A percentile compares a stretch with the other conserved stretches of the same genome.
phyloP scores from a whole-genome alignment of 345 rosid genomes.

The Mercurialis annua region DNA sequence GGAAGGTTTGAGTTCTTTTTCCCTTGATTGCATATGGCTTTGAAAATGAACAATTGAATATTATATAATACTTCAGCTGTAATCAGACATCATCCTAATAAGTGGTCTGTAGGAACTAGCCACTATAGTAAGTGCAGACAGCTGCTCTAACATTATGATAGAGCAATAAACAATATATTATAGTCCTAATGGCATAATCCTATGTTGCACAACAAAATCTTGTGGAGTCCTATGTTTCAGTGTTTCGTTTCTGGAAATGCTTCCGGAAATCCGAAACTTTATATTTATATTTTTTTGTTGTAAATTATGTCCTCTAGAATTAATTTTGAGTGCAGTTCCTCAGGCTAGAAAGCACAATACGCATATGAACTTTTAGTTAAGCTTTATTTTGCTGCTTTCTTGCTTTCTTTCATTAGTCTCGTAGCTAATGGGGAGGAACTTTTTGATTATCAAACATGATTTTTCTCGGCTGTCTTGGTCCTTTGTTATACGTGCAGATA shows the following conservation, averaged over 20 bases:
- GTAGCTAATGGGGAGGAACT: not conserved
- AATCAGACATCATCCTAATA: not conserved
- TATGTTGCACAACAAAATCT: not conserved
- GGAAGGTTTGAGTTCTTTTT: slow-evolving; percentile 64
- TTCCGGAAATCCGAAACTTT: no score
- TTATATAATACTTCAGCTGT: not conserved
- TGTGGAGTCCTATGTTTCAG: no score
- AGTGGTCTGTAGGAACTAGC: not conserved
- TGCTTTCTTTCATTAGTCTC: not conserved
- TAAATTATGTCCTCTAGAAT: no score
- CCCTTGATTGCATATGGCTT: not conserved
- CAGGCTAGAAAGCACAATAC: not conserved
- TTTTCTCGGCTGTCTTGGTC: not conserved
- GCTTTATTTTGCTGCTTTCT: not conserved
- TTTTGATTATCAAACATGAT: not conserved
- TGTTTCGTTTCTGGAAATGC: no score
- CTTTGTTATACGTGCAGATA: slow-evolving; percentile 38
- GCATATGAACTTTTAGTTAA: not conserved
- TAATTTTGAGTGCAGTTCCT: not conserved
- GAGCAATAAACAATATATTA: not conserved
- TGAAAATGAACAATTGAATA: not conserved
- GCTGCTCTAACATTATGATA: not conserved
- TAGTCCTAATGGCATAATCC: not conserved
- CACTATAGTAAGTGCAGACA: not conserved
- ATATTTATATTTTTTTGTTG: no score